These are phyloP conservation scores for Didymella pomorum DNA, from an alignment of 2,329 filamentous ascomycete genomes.

Conservation along the genomic window DNA sequence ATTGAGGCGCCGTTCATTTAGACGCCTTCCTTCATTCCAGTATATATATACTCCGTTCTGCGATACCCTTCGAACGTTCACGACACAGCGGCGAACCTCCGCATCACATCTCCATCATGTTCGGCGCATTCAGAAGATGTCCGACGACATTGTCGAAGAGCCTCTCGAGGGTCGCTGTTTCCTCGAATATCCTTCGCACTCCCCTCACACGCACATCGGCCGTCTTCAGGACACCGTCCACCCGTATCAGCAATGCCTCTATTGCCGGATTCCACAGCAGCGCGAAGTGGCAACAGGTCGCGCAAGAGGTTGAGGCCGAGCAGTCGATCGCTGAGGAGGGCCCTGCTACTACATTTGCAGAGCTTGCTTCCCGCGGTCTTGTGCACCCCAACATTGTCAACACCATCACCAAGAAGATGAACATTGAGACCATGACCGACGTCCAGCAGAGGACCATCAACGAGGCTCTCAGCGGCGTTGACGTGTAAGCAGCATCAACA, in stretches of 20 bases:
- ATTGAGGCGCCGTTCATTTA: constrained; percentile 14
- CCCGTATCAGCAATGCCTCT: constrained; percentile 31
- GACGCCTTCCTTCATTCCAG: constrained; percentile 5
- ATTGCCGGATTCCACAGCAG: constrained; percentile 52
- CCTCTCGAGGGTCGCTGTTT: constrained; percentile 35
- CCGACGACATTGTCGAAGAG: constrained; percentile 48
- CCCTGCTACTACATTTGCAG: constrained; percentile 54
- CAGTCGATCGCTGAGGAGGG: constrained; percentile 29
- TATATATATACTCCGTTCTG: constrained; percentile 6
- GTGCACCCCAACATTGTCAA: constrained; percentile 72
- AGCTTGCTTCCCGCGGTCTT: constrained; percentile 55
- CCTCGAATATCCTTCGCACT: constrained; percentile 37
- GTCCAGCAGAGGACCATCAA: constrained; percentile 87
- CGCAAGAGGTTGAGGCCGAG: constrained; percentile 34
- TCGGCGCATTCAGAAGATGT: constrained; percentile 52
- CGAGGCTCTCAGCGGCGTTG: constrained; percentile 78
- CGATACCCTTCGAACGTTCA: constrained; percentile 5
- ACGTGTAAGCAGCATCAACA: constrained; percentile 67
- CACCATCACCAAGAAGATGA: constrained; percentile 75
- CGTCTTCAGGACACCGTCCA: constrained; percentile 29
- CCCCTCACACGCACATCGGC: constrained; percentile 32
- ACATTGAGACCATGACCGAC: constrained; percentile 86
- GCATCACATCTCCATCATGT: constrained; percentile 51
- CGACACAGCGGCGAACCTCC: constrained; percentile 15
- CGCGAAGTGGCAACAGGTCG: constrained; percentile 49